phyloP scores from a whole-genome alignment of 2,329 filamentous ascomycete species.

The Penicillium polonicum region DNA sequence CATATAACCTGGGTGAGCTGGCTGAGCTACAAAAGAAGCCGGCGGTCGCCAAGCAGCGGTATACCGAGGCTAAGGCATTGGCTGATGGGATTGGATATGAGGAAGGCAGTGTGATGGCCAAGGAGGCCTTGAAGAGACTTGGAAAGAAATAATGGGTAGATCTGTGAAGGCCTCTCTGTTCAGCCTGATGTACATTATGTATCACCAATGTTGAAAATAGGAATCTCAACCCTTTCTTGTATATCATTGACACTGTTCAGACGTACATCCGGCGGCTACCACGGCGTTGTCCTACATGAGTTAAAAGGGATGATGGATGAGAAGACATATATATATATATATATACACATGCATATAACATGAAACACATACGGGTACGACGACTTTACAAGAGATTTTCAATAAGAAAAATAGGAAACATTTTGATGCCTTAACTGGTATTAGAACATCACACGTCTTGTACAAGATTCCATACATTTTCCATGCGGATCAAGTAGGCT shows the following conservation, averaged over 20 bases:
- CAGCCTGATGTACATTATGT: constrained; percentile 20
- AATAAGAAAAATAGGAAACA: constrained; percentile 32
- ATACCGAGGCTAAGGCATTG: constrained; percentile 65
- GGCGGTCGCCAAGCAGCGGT: constrained; percentile 65
- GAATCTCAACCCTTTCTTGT: constrained; percentile 11
- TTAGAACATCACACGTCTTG: constrained; percentile 42
- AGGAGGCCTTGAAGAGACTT: constrained; percentile 34
- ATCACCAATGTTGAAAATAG: constrained; percentile 10
- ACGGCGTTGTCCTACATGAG: not conserved
- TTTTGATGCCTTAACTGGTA: constrained; percentile 41
- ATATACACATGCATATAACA: not conserved
- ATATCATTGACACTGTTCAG: not conserved
- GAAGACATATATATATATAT: not conserved
- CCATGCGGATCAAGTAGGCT: constrained; percentile 37
- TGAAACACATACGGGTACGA: not conserved
- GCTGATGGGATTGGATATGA: constrained; percentile 46
- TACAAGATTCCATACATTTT: constrained; percentile 37
- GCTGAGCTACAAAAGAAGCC: constrained; percentile 69
- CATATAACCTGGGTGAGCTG: constrained; percentile 85
- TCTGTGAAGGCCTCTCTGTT: not conserved
- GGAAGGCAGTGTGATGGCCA: constrained; percentile 34
- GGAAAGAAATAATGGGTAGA: constrained; percentile 17
- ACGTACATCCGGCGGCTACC: not conserved
- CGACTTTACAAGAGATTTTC: constrained; percentile 13
- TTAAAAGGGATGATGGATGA: not conserved